Evolutionary conservation across 371 early-diverging fungal genomes (phyloP), one percentile per base, ranked within the genome.

Genomic region (Mucor saturninus): DNA sequence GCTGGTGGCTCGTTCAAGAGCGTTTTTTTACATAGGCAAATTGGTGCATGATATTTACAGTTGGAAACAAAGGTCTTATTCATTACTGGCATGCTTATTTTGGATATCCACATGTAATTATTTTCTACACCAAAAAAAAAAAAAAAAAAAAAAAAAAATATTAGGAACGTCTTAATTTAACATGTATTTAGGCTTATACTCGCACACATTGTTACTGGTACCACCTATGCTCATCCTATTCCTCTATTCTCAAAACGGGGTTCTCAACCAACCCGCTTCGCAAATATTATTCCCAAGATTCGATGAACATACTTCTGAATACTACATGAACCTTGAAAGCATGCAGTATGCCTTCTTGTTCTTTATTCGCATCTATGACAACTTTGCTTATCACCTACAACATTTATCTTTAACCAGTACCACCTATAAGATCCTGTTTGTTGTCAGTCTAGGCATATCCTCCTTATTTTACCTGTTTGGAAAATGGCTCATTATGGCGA

Each of bases 1-100:
- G 31, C 38, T 79, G 11, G 79, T 79, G 3, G 74, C 79, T 11
- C 68, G 79, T 11, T 79, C 78, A 31, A 69, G 60, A 28, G 73
- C 69, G 2, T 68, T 75, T 45, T 77, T 73, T 59, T 68, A 66
- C 49, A 5, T 70, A 8, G 71, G 46, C 13, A 51, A 61, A 10
- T 56, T 37, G 14, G 38, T 64, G 26, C 61, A 75, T 56, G 71
- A 75, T 50, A 67, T 77, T 26, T 77, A 77, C 45, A 57, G 48
- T 26, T 76, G 79, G 79, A 64, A 71, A 49, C 63, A 58, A 28
- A 64, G 50, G 11, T 30, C 26, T 1, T 15, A 59, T 45, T 76
- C 77, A 4, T 15, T 49, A 29, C 15, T 62, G 5, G 54, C 55
- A 32, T 63, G 67, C 43, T 38, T 71, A 31, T 48, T 66, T 21